Percentiles rank a stretch among this genome's conserved stretches.
Conservation (phyloP, 163 green algal species). For the Prototheca cutis region DNA sequence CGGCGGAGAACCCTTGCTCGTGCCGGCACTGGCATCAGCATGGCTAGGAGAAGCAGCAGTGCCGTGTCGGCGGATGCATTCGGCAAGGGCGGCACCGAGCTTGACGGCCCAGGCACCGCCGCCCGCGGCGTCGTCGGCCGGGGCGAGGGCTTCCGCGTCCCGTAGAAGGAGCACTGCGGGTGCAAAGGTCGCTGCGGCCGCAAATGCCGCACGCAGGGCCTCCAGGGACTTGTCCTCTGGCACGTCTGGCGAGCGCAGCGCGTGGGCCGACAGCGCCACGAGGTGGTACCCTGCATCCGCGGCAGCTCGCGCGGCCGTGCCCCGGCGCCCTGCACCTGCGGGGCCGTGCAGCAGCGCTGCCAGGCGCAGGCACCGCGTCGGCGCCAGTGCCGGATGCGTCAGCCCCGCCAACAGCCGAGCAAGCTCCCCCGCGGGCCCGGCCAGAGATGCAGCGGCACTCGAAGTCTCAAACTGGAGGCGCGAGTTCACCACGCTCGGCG, state of each 20-base stretch:
- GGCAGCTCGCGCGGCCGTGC: slow-evolving; percentile 40
- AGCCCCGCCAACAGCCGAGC: slow-evolving; percentile 41
- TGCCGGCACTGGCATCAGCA: no score
- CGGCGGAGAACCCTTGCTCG: no score
- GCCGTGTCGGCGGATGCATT: slow-evolving; percentile 17
- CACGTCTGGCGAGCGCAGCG: slow-evolving; percentile 31
- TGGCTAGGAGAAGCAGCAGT: no score
- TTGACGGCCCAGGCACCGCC: slow-evolving; percentile 4
- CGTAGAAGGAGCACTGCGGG: slow-evolving; percentile 37
- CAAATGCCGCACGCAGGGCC: slow-evolving; percentile 24
- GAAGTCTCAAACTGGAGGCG: slow-evolving; percentile 6
- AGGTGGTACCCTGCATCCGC: slow-evolving; percentile 56
- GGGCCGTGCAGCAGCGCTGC: slow-evolving; percentile 57
- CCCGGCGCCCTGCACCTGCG: slow-evolving; percentile 38
- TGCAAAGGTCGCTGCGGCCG: slow-evolving; percentile 14
- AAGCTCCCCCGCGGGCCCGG: slow-evolving; percentile 12
- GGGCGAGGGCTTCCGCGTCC: slow-evolving; percentile 21
- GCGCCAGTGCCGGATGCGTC: slow-evolving; percentile 32
- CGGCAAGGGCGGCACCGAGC: slow-evolving; percentile 27
- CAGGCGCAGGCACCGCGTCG: slow-evolving; percentile 23
- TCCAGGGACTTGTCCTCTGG: slow-evolving; percentile 24
- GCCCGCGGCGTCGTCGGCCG: slow-evolving; percentile 3
- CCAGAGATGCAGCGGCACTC: not conserved
- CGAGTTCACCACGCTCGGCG: slow-evolving; percentile 24
- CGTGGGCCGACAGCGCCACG: slow-evolving; percentile 38